Evolutionary conservation across 1,284 basidiomycete species (phyloP).

Genomic region (Trichosporon sp.): DNA sequence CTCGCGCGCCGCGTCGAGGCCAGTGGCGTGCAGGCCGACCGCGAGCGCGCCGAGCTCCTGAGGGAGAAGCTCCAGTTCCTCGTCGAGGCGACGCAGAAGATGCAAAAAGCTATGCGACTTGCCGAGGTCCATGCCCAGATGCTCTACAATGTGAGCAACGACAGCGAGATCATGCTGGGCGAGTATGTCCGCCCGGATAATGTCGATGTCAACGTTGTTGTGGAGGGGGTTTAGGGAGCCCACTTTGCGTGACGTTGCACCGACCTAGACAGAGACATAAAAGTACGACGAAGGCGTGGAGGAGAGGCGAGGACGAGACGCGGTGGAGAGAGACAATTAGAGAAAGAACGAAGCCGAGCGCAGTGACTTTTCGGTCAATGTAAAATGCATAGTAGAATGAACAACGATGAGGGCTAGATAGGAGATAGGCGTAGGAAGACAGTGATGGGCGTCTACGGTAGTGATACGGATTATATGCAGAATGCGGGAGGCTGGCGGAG

Average conservation of each 20-base stretch:
- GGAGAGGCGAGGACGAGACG: too few relatives aligned
- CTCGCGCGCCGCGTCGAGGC: constrained; percentile 27
- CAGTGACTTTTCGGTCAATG: not conserved
- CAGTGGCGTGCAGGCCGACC: constrained; percentile 8
- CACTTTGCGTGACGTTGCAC: not conserved
- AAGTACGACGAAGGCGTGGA: too few relatives aligned
- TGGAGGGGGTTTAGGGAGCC: not conserved
- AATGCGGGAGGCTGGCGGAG: too few relatives aligned
- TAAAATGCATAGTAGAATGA: constrained; percentile 3
- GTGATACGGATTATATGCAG: not conserved
- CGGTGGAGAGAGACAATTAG: too few relatives aligned
- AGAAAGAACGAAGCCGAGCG: too few relatives aligned
- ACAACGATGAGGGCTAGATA: not conserved
- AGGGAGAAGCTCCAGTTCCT: constrained; percentile 21
- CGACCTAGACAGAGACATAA: too few relatives aligned
- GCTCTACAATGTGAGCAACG: constrained; percentile 33
- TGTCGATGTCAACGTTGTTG: constrained; percentile 18
- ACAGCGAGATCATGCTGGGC: constrained; percentile 33
- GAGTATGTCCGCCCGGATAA: constrained; percentile 35
- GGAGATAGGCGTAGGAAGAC: not conserved
- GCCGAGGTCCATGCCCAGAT: constrained; percentile 32
- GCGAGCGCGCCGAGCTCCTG: constrained; percentile 20
- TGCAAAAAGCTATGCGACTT: constrained; percentile 23
- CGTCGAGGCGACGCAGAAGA: constrained; percentile 25
- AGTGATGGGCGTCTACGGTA: not conserved